phyloP scores from a whole-genome alignment of 140 eudicot genomes.

The Bidens hawaiensis region DNA sequence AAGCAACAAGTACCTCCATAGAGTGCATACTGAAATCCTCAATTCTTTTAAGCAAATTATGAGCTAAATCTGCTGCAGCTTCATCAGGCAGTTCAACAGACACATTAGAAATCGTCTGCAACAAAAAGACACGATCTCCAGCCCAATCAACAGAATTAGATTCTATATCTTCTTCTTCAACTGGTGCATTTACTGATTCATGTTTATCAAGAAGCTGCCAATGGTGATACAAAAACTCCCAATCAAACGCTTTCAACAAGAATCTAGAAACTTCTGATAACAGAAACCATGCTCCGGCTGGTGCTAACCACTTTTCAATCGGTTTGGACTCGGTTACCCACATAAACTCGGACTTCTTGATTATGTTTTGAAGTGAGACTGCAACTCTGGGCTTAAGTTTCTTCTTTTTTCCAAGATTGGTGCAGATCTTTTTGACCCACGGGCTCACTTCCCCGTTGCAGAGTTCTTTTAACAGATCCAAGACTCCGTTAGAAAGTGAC shows the following conservation, averaged over 20 bases:
- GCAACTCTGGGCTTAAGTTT: slow-evolving; percentile 62
- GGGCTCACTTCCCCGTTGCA: slow-evolving; percentile 81
- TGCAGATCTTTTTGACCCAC: slow-evolving; percentile 88
- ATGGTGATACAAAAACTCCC: slow-evolving; percentile 90
- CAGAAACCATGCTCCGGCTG: slow-evolving; percentile 87
- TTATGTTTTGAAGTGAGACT: slow-evolving; percentile 67
- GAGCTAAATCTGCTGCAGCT: slow-evolving; percentile 92
- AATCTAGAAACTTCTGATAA: slow-evolving; percentile 75
- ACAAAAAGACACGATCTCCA: slow-evolving; percentile 74
- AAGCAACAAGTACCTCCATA: slow-evolving; percentile 62
- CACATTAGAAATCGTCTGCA: slow-evolving; percentile 88
- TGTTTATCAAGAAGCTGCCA: slow-evolving; percentile 86
- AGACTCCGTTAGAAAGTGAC: slow-evolving; percentile 51
- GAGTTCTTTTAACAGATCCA: slow-evolving; percentile 51
- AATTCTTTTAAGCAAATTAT: slow-evolving; percentile 70
- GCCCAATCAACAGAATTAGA: slow-evolving; percentile 79
- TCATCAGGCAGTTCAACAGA: slow-evolving; percentile 87
- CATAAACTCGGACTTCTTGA: slow-evolving; percentile 61
- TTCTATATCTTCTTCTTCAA: slow-evolving; percentile 31
- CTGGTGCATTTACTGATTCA: slow-evolving; percentile 27
- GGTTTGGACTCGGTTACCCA: slow-evolving; percentile 67
- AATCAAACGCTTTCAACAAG: slow-evolving; percentile 68
- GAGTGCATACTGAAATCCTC: slow-evolving; percentile 89
- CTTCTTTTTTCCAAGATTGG: slow-evolving; percentile 83
- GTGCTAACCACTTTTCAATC: slow-evolving; percentile 88